phyloP scores from a whole-genome alignment of 2,329 filamentous ascomycete genomes.

The Fusarium sp. region DNA sequence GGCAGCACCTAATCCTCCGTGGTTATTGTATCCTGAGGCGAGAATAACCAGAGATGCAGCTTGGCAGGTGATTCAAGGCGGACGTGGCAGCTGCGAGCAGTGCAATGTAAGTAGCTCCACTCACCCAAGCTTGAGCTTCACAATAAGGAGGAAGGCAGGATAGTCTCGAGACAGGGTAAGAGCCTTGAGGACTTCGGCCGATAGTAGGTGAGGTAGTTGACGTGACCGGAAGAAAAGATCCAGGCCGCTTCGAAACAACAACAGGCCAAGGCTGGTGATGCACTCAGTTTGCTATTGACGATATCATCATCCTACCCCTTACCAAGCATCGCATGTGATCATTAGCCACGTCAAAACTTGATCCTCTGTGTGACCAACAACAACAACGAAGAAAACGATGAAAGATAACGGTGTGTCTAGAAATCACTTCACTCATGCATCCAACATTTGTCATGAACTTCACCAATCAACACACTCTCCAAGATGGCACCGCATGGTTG shows the following conservation, averaged over 20 bases:
- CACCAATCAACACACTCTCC: constrained; percentile 27
- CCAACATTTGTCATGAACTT: constrained; percentile 19
- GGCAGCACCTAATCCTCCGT: constrained; percentile 2
- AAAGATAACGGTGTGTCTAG: constrained; percentile 30
- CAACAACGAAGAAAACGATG: neutral
- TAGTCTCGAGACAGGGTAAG: neutral
- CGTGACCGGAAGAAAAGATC: constrained; percentile 24
- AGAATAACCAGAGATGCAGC: constrained; percentile 29
- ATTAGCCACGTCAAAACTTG: constrained; percentile 9
- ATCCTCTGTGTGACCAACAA: constrained; percentile 9
- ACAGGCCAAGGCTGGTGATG: constrained; percentile 7
- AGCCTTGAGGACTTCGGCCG: constrained; percentile 3
- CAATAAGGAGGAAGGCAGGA: neutral
- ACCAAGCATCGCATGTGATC: constrained; percentile 23
- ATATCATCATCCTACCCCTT: constrained; percentile 17
- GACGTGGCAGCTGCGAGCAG: constrained; percentile 44
- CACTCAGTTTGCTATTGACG: constrained; percentile 18
- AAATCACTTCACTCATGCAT: constrained; percentile 17
- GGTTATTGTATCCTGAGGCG: constrained; percentile 40
- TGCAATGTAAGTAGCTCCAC: constrained; percentile 18
- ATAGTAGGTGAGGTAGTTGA: too few species aligned
- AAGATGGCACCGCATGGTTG: constrained; percentile 29
- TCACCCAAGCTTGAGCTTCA: constrained; percentile 8
- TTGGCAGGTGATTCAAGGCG: constrained; percentile 35
- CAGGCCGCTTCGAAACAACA: constrained; percentile 15